These are phyloP conservation scores for Alternaria alternata DNA, from an alignment of 2,329 filamentous ascomycete genomes.

Conservation along the genomic window DNA sequence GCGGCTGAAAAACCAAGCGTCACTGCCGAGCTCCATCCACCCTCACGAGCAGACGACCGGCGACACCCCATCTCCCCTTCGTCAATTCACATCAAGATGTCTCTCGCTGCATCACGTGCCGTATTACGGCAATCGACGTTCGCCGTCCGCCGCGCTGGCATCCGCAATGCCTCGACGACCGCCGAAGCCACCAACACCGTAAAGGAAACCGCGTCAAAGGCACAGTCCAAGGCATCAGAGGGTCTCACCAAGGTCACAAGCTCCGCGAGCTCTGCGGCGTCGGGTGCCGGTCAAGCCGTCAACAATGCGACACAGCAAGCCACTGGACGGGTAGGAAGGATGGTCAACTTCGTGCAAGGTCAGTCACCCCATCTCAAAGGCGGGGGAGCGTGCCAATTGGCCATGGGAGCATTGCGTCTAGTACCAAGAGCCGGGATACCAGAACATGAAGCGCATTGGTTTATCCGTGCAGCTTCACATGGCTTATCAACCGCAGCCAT, in stretches of 20 bases:
- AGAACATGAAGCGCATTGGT: conserved; percentile 26
- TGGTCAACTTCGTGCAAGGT: conserved; percentile 87
- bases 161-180: conserved; percentile 60
- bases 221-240: conserved; percentile 76
- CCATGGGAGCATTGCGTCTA: not conserved
- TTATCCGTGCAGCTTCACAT: conserved; percentile 13
- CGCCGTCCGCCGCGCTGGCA: conserved; percentile 52
- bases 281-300: conserved; percentile 70
- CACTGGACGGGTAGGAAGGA: conserved; percentile 69
- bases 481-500: conserved; percentile 20
- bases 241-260: conserved; percentile 83
- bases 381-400: conserved; percentile 15
- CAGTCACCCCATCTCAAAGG: conserved; percentile 54
- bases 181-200: conserved; percentile 57
- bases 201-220: conserved; percentile 66
- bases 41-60: conserved; percentile 21
- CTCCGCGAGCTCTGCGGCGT: conserved; percentile 79
- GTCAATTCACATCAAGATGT: conserved; percentile 52
- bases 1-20: conserved; percentile 31
- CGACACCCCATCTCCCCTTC: conserved; percentile 30
- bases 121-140: conserved; percentile 56
- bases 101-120: conserved; percentile 57
- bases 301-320: conserved; percentile 53
- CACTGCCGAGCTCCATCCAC: conserved; percentile 26
- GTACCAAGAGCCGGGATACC: not conserved